Percentiles rank a stretch among this genome's conserved stretches.
Evolutionary conservation across 2,329 filamentous ascomycete species (phyloP).

Genomic region (Cytospora piceicola): DNA sequence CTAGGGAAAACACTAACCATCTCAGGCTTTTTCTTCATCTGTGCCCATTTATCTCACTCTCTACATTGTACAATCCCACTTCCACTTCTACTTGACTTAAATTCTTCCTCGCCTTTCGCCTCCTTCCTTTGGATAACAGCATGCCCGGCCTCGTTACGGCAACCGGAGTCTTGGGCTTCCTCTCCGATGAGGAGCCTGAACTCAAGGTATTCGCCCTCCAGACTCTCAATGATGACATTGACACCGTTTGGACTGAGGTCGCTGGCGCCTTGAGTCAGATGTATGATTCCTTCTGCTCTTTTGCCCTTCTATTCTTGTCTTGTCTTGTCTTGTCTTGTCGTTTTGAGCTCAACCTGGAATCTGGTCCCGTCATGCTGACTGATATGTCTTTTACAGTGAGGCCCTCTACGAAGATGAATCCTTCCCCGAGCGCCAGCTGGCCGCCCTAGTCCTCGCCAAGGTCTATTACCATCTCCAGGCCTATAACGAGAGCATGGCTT

Average conservation of each 20-base stretch:
- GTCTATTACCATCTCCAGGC: slow-evolving; percentile 99
- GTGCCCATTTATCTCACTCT: not conserved
- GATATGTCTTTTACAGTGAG: slow-evolving; percentile 64
- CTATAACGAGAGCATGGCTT: slow-evolving; percentile 99
- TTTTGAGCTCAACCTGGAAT: too few relatives aligned
- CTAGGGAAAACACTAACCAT: not conserved
- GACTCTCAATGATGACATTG: slow-evolving; percentile 94
- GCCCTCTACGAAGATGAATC: slow-evolving; percentile 94
- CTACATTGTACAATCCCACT: not conserved
- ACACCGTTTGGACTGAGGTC: slow-evolving; percentile 97
- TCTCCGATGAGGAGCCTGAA: slow-evolving; percentile 91
- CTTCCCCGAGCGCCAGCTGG: slow-evolving; percentile 92
- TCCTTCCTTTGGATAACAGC: slow-evolving; percentile 36
- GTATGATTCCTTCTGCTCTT: slow-evolving; percentile 51
- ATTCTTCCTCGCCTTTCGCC: slow-evolving; percentile 27
- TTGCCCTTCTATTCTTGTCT: slow-evolving; percentile 23
- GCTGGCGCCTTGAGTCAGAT: slow-evolving; percentile 91
- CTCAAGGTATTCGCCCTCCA: slow-evolving; percentile 94
- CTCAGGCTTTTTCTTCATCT: not conserved
- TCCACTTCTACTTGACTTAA: slow-evolving; percentile 6
- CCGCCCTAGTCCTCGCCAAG: slow-evolving; percentile 92
- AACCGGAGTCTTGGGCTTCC: slow-evolving; percentile 91
- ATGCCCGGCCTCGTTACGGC: slow-evolving; percentile 97
- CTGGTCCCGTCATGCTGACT: slow-evolving; percentile 18
- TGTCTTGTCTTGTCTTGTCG: slow-evolving; percentile 8